Evolutionary conservation across 1,284 basidiomycete species (phyloP).

Genomic region (Moesziomyces sp.): DNA sequence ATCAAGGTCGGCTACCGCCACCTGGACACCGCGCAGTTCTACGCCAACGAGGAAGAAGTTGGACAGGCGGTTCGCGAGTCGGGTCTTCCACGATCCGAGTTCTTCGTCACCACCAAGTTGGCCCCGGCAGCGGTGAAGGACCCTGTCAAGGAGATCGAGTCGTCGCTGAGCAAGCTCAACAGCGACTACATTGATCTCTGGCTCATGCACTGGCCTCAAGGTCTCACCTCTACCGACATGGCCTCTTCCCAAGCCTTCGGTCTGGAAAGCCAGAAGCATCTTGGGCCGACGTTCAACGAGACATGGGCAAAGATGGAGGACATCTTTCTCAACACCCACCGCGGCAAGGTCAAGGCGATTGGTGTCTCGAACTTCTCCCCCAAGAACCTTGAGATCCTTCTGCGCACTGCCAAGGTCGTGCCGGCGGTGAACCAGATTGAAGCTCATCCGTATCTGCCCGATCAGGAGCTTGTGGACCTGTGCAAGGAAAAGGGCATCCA

Average conservation of each 20-base stretch:
- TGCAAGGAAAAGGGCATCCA: slow-evolving; percentile 78
- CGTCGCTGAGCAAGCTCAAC: slow-evolving; percentile 77
- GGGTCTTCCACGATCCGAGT: slow-evolving; percentile 78
- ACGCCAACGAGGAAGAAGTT: slow-evolving; percentile 83
- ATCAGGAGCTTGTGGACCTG: slow-evolving; percentile 78
- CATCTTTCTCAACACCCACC: slow-evolving; percentile 55
- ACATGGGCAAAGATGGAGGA: slow-evolving; percentile 62
- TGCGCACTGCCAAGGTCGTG: slow-evolving; percentile 51
- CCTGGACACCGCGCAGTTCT: slow-evolving; percentile 52
- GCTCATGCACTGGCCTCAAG: slow-evolving; percentile 60
- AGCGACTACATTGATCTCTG: slow-evolving; percentile 74
- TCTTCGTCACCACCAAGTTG: slow-evolving; percentile 87
- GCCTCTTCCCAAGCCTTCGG: slow-evolving; percentile 15
- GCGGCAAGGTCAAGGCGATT: slow-evolving; percentile 68
- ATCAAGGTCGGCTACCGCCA: slow-evolving; percentile 56
- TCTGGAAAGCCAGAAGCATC: slow-evolving; percentile 27
- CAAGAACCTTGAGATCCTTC: slow-evolving; percentile 47
- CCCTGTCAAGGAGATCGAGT: slow-evolving; percentile 72
- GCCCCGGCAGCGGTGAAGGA: slow-evolving; percentile 71
- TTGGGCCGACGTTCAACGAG: slow-evolving; percentile 49
- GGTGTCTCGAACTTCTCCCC: slow-evolving; percentile 72
- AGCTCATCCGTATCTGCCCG: slow-evolving; percentile 50
- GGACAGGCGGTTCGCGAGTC: slow-evolving; percentile 80
- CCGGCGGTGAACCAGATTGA: slow-evolving; percentile 63
- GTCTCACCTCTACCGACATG: slow-evolving; percentile 11